Evolutionary conservation across 192 early-diverging fungal species (phyloP).

Genomic region (Mortierella antarctica): DNA sequence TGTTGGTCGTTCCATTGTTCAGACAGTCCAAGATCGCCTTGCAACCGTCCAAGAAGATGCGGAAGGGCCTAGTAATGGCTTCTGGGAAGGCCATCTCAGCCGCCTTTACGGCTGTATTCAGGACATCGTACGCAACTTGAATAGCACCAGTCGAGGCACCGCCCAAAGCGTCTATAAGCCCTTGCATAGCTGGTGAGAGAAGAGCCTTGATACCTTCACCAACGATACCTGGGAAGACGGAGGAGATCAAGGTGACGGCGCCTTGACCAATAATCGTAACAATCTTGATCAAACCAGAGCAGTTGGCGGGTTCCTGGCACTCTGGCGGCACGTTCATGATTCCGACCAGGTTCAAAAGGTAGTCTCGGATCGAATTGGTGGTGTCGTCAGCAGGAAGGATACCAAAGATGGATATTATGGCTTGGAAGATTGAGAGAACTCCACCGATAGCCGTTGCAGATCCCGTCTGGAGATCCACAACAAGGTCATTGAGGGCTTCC

Average conservation of each 20-base stretch:
- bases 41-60: not conserved
- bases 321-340: not conserved
- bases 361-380: not conserved
- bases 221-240: not conserved
- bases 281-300: constrained; percentile 5
- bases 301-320: not conserved
- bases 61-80: not conserved
- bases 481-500: not conserved
- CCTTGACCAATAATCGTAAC: not conserved
- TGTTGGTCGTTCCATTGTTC: not conserved
- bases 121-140: not conserved
- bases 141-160: not conserved
- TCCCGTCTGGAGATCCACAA: constrained; percentile 8
- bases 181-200: not conserved
- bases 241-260: not conserved
- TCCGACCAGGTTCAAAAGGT: not conserved
- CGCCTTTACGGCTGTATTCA: not conserved
- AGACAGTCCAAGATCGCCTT: constrained; percentile 10
- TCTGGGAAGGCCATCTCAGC: not conserved
- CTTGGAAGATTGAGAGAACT: not conserved
- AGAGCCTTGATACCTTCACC: not conserved
- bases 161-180: not conserved
- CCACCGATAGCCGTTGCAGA: not conserved
- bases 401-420: not conserved
- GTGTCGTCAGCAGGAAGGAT: not conserved